These are phyloP conservation scores for Penicillium cosmopolitanum DNA, from an alignment of 495 filamentous ascomycete species.

Conservation along the genomic window DNA sequence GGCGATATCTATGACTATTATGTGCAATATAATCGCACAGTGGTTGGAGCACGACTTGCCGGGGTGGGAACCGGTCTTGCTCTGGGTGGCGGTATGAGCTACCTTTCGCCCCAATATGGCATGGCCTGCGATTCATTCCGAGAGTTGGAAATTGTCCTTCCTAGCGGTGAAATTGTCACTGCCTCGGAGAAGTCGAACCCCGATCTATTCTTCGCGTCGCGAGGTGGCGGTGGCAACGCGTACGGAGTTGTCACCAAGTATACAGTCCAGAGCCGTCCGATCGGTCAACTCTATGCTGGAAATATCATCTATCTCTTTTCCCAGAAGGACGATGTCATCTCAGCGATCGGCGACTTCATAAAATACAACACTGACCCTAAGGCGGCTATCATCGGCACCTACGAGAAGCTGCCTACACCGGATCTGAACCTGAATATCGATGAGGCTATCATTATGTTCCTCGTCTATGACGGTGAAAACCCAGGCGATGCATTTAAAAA, in stretches of 20 bases:
- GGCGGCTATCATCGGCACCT: slow-evolving; percentile 37
- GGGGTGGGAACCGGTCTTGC: slow-evolving; percentile 39
- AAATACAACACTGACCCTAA: slow-evolving; percentile 39
- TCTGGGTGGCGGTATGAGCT: slow-evolving; percentile 40
- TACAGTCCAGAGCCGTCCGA: slow-evolving; percentile 31
- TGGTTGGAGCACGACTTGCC: slow-evolving; percentile 36
- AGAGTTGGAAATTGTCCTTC: slow-evolving; percentile 51
- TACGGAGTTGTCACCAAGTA: slow-evolving; percentile 51
- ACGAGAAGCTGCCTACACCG: slow-evolving; percentile 31
- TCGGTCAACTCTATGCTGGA: slow-evolving; percentile 34
- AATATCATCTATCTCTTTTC: slow-evolving; percentile 34
- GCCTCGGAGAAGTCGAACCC: slow-evolving; percentile 51
- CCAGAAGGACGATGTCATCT: slow-evolving; percentile 29
- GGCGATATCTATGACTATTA: slow-evolving; percentile 39
- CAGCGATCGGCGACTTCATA: slow-evolving; percentile 35
- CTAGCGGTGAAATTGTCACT: slow-evolving; percentile 51
- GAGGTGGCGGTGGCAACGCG: slow-evolving; percentile 55
- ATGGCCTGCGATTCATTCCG: slow-evolving; percentile 40
- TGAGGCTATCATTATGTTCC: slow-evolving; percentile 38
- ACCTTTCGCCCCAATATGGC: slow-evolving; percentile 42
- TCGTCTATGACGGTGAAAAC: slow-evolving; percentile 40
- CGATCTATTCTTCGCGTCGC: slow-evolving; percentile 62
- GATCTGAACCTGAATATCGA: slow-evolving; percentile 33
- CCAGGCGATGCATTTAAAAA: slow-evolving; percentile 33
- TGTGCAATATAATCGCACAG: slow-evolving; percentile 32